Percentiles rank a stretch among this genome's conserved stretches.
phyloP scores from a whole-genome alignment of 1,284 basidiomycete species.

The Rhodotorula sp. region DNA sequence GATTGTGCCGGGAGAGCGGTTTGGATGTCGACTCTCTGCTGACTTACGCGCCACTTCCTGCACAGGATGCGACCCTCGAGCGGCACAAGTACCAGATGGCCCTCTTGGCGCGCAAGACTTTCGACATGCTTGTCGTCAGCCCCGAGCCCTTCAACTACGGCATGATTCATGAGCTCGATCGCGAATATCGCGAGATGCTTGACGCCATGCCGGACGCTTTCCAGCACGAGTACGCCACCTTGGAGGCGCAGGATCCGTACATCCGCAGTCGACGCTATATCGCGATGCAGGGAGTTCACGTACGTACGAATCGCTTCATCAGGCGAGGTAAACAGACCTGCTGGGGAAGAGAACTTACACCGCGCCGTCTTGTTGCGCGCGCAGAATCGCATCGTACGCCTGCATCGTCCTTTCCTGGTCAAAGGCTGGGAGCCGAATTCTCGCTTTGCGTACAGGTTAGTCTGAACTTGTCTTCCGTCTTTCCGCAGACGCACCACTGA shows the following conservation, averaged over 20 bases:
- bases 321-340: neutral
- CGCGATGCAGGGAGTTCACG: slow-evolving; percentile 20
- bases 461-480: no score
- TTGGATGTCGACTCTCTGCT: no score
- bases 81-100: slow-evolving; percentile 27
- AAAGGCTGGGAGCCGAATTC: slow-evolving; percentile 19
- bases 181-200: slow-evolving; percentile 25
- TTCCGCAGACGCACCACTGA: neutral
- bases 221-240: slow-evolving; percentile 14
- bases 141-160: slow-evolving; percentile 26
- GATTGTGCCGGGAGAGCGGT: no score
- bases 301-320: neutral
- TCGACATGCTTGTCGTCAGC: slow-evolving; percentile 19
- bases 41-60: neutral
- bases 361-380: neutral
- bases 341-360: no score
- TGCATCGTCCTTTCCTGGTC: slow-evolving; percentile 33
- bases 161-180: slow-evolving; percentile 25
- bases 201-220: slow-evolving; percentile 22
- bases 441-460: slow-evolving; percentile 17
- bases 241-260: slow-evolving; percentile 20
- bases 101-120: slow-evolving; percentile 18
- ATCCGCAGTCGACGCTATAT: slow-evolving; percentile 15
- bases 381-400: slow-evolving; percentile 30
- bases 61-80: slow-evolving; percentile 35